These are phyloP conservation scores for Suillus ampliporus DNA, from an alignment of 768 basidiomycete species.

Conservation along the genomic window DNA sequence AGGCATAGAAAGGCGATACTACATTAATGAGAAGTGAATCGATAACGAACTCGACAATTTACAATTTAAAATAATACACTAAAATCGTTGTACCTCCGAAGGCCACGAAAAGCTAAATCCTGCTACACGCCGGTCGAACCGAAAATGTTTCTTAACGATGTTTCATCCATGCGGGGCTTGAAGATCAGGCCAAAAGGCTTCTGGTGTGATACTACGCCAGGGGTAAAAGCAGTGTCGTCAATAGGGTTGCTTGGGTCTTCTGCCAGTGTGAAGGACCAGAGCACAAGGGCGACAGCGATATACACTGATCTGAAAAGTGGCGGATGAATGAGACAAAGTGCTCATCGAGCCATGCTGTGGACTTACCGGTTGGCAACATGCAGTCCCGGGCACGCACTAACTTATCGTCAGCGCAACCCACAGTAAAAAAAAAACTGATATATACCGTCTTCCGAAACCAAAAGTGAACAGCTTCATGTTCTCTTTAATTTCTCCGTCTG, in stretches of 20 bases:
- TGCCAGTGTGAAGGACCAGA: slow-evolving; percentile 66
- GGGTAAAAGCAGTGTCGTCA: slow-evolving; percentile 64
- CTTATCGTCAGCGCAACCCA: neutral
- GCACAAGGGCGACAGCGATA: slow-evolving; percentile 61
- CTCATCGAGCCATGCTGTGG: neutral
- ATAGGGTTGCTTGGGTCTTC: slow-evolving; percentile 57
- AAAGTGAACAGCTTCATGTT: slow-evolving; percentile 53
- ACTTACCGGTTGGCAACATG: slow-evolving; percentile 44
- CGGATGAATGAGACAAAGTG: neutral
- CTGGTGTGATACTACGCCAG: slow-evolving; percentile 68
- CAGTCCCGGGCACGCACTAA: slow-evolving; percentile 61
- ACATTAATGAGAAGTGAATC: neutral
- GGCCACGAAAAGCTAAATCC: neutral
- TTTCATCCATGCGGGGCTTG: slow-evolving; percentile 46
- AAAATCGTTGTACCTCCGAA: neutral
- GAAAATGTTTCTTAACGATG: slow-evolving; percentile 10
- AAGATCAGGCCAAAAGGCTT: slow-evolving; percentile 63
- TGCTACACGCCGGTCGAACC: neutral
- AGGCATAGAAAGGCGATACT: neutral
- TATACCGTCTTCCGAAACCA: slow-evolving; percentile 55
- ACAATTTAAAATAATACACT: too few relatives aligned
- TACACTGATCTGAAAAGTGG: slow-evolving; percentile 56
- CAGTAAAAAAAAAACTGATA: neutral
- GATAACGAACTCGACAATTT: too few relatives aligned
- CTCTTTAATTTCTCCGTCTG: slow-evolving; percentile 47